A percentile compares a stretch with the other conserved stretches of the same genome.
Evolutionary conservation across 2,329 filamentous ascomycete genomes (phyloP).

Genomic region (Tolypocladium sp.): DNA sequence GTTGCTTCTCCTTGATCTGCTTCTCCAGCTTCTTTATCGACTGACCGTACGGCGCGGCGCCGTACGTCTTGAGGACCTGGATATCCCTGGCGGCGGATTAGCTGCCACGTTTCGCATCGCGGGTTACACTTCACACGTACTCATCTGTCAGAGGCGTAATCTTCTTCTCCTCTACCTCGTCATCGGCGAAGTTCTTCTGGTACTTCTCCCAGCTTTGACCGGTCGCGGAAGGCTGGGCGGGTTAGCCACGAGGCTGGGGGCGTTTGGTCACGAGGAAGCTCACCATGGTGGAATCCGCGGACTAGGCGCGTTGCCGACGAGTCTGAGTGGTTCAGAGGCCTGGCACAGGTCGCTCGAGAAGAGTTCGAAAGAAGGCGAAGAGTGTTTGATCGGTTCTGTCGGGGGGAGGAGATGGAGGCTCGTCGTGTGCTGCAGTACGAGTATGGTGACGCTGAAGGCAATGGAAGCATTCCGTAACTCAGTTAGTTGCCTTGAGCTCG

Average conservation of each 20-base stretch:
- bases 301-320: slow-evolving; percentile 10
- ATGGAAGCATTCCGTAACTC: slow-evolving; percentile 31
- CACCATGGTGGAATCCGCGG: slow-evolving; percentile 32
- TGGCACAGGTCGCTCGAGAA: neutral
- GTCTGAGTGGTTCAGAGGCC: neutral
- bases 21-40: slow-evolving; percentile 96
- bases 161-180: slow-evolving; percentile 99
- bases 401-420: neutral
- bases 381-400: neutral
- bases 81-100: slow-evolving; percentile 64
- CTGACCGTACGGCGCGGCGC: slow-evolving; percentile 88
- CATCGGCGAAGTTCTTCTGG: slow-evolving; percentile 92
- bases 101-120: slow-evolving; percentile 6
- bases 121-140: slow-evolving; percentile 43
- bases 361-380: neutral
- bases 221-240: slow-evolving; percentile 75
- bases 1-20: slow-evolving; percentile 98
- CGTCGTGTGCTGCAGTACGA: slow-evolving; percentile 6
- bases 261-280: slow-evolving; percentile 11
- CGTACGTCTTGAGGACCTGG: slow-evolving; percentile 97
- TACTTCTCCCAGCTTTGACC: slow-evolving; percentile 98
- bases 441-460: slow-evolving; percentile 19
- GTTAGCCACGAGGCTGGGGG: slow-evolving; percentile 12
- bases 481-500: slow-evolving; percentile 28
- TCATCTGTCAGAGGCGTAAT: slow-evolving; percentile 95